These are phyloP conservation scores for Phytopythium vexans DNA, from an alignment of 352 stramenopile genomes.

Conservation along the genomic window DNA sequence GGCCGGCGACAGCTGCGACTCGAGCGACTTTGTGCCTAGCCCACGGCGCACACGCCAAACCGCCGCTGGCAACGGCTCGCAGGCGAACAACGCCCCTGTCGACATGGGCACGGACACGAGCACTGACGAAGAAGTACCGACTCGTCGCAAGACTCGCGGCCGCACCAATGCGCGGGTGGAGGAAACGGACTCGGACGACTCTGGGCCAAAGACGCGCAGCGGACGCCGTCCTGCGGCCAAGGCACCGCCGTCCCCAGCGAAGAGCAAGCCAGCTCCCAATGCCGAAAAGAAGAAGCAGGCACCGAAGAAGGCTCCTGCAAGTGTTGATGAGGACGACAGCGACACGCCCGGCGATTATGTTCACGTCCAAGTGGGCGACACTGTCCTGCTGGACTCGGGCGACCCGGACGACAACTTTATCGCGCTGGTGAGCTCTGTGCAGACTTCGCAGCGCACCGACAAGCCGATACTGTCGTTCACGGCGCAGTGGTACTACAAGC, in stretches of 20 bases:
- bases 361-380: constrained; percentile 69
- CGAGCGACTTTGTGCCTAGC: neutral
- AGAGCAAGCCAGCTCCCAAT: constrained; percentile 11
- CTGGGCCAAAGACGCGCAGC: constrained; percentile 17
- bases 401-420: constrained; percentile 62
- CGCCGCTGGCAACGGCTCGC: neutral
- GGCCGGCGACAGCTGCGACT: no score
- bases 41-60: constrained; percentile 1
- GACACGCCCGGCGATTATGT: constrained; percentile 54
- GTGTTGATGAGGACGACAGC: constrained; percentile 39
- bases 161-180: constrained; percentile 7
- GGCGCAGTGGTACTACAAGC: constrained; percentile 86
- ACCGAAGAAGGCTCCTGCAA: constrained; percentile 14
- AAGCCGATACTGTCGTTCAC: constrained; percentile 57
- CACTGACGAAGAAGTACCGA: constrained; percentile 15
- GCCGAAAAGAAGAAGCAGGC: constrained; percentile 1
- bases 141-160: constrained; percentile 19
- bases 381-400: constrained; percentile 74
- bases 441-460: constrained; percentile 50
- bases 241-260: neutral
- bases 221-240: constrained; percentile 15
- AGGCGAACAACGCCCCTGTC: neutral
- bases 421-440: constrained; percentile 70
- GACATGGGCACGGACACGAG: constrained; percentile 11
- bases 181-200: constrained; percentile 17